Conservation (phyloP, 192 early-diverging fungal genomes). For the Ambispora gerdemannii region DNA sequence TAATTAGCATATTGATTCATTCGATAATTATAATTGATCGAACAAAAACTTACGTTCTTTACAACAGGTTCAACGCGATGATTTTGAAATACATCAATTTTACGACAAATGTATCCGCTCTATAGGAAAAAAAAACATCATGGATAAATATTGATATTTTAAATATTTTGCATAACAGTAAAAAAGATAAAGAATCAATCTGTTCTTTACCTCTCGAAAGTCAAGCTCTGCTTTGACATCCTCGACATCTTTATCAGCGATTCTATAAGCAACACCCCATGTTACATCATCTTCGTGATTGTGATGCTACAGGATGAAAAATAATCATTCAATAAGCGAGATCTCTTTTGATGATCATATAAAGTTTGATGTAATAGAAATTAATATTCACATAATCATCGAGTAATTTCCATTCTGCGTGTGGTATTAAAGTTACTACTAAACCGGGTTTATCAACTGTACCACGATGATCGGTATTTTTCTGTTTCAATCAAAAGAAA, state of each 20-base stretch:
- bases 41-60: conserved; percentile 43
- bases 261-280: conserved; percentile 84
- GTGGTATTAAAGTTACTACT: conserved; percentile 80
- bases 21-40: background rate
- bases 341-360: background rate
- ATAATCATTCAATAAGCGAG: background rate
- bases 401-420: conserved; percentile 60
- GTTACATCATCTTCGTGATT: conserved; percentile 51
- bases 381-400: conserved; percentile 46
- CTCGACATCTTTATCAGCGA: conserved; percentile 60
- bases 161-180: background rate
- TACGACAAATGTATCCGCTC: conserved; percentile 76
- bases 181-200: too few species aligned
- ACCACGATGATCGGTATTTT: conserved; percentile 83
- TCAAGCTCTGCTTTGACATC: conserved; percentile 73
- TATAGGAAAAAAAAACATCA: conserved; percentile 30
- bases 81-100: conserved; percentile 58
- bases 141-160: background rate
- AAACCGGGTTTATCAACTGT: conserved; percentile 73
- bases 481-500: too few species aligned
- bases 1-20: background rate
- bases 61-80: conserved; percentile 41
- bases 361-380: background rate
- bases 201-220: conserved; percentile 84
- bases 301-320: conserved; percentile 30